Evolutionary conservation across 2,329 filamentous ascomycete species (phyloP).

Genomic region (Fusarium lyarnte): DNA sequence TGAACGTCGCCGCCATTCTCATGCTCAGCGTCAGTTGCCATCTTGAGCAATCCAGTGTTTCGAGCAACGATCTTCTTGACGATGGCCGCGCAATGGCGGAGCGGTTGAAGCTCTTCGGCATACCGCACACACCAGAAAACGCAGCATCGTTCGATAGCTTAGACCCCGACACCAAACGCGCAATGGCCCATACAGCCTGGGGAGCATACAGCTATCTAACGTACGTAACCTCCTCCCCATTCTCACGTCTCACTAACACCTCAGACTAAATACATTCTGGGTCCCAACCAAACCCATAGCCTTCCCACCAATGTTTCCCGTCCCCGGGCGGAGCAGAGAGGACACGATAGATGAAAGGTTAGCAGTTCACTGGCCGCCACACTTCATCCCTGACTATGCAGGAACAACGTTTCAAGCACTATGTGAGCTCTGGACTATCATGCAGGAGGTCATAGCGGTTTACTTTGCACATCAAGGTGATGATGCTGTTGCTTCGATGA

Average conservation of each 20-base stretch:
- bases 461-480: conserved; percentile 7
- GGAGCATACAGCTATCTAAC: conserved; percentile 26
- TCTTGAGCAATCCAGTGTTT: background rate
- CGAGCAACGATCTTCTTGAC: conserved; percentile 5
- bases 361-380: conserved; percentile 25
- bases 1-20: conserved; percentile 27
- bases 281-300: conserved; percentile 10
- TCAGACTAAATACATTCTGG: conserved; percentile 18
- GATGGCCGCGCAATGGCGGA: conserved; percentile 18
- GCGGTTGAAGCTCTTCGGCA: conserved; percentile 12
- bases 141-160: conserved; percentile 6
- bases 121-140: conserved; percentile 13
- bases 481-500: background rate
- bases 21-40: conserved; percentile 21
- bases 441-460: conserved; percentile 27
- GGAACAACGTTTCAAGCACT: conserved; percentile 26
- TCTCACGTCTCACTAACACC: background rate
- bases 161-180: conserved; percentile 6
- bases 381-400: conserved; percentile 21
- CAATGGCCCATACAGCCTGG: conserved; percentile 13
- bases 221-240: background rate
- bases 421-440: conserved; percentile 32
- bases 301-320: conserved; percentile 24
- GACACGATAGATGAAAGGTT: conserved; percentile 21
- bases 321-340: conserved; percentile 11